Percentiles rank a stretch among this genome's conserved stretches.
These are phyloP conservation scores for Fistulifera solaris DNA, from an alignment of 108 stramenopile species.

Conservation along the genomic window DNA sequence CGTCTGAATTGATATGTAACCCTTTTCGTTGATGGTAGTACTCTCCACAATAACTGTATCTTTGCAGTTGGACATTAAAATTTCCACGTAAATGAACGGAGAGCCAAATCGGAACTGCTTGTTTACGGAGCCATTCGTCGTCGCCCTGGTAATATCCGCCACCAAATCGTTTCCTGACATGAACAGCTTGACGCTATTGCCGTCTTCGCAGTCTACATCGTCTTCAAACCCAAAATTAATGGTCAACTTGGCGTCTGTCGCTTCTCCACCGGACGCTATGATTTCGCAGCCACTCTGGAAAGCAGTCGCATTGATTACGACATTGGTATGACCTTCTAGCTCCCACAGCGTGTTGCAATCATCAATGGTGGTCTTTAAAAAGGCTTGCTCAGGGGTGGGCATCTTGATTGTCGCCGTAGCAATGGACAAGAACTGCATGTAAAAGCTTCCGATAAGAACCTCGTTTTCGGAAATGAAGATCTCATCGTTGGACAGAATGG, in stretches of 20 bases:
- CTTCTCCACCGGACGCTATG: not conserved
- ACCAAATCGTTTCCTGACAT: not conserved
- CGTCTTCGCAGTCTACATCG: not conserved
- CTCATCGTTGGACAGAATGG: not conserved
- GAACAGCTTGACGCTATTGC: not conserved
- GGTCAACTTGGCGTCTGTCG: not conserved
- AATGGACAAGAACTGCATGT: not conserved
- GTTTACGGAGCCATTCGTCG: not conserved
- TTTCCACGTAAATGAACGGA: not conserved
- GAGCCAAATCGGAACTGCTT: slow-evolving; percentile 3
- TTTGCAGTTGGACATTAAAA: slow-evolving; percentile 9
- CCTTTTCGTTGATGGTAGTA: not conserved
- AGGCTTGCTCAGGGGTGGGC: not conserved
- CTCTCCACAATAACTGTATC: slow-evolving; percentile 8
- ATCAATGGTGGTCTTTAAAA: not conserved
- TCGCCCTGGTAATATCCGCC: not conserved
- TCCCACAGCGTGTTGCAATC: not conserved
- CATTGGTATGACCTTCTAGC: not conserved
- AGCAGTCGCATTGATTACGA: not conserved
- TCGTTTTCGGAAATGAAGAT: not conserved
- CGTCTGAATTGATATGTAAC: slow-evolving; percentile 3
- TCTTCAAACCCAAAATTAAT: not conserved
- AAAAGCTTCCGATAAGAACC: not conserved
- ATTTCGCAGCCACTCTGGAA: not conserved
- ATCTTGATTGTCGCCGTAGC: not conserved